A percentile compares a stretch with the other conserved stretches of the same genome.
These are phyloP conservation scores for Mortierella sp. DNA, from an alignment of 371 early-diverging fungal species.

Conservation along the genomic window DNA sequence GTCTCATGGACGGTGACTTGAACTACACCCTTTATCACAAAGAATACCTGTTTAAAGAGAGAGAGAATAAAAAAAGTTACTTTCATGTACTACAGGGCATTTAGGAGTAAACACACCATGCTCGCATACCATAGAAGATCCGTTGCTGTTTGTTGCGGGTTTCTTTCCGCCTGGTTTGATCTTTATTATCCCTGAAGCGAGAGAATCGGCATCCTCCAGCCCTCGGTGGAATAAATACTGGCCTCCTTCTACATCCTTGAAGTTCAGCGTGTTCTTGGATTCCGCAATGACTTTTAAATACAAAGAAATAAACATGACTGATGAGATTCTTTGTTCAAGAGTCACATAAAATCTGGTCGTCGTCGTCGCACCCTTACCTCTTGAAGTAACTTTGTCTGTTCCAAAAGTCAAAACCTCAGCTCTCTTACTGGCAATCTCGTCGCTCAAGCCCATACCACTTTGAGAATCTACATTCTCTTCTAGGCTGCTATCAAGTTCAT, in stretches of 20 bases:
- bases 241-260: conserved; percentile 38
- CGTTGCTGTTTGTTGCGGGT: conserved; percentile 15
- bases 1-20: conserved; percentile 35
- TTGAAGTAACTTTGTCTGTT: conserved; percentile 5
- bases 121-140: conserved; percentile 22
- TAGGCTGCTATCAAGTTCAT: conserved; percentile 9
- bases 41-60: conserved; percentile 23
- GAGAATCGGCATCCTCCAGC: conserved; percentile 30
- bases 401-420: conserved; percentile 26
- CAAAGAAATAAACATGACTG: not conserved
- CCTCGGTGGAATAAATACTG: conserved; percentile 43
- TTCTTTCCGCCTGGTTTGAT: conserved; percentile 28
- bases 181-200: conserved; percentile 42
- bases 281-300: conserved; percentile 27
- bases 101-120: not conserved
- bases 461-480: conserved; percentile 8
- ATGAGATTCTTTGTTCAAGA: too few relatives aligned
- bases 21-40: conserved; percentile 29
- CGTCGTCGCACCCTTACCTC: conserved; percentile 15
- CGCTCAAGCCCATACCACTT: conserved; percentile 5
- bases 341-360: not conserved
- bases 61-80: not conserved
- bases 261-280: conserved; percentile 13
- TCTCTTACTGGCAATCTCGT: conserved; percentile 7
- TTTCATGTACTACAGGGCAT: not conserved